Base-by-base conservation (phyloP, 1,284 basidiomycete genomes). In the Ganoderma sinense region DNA sequence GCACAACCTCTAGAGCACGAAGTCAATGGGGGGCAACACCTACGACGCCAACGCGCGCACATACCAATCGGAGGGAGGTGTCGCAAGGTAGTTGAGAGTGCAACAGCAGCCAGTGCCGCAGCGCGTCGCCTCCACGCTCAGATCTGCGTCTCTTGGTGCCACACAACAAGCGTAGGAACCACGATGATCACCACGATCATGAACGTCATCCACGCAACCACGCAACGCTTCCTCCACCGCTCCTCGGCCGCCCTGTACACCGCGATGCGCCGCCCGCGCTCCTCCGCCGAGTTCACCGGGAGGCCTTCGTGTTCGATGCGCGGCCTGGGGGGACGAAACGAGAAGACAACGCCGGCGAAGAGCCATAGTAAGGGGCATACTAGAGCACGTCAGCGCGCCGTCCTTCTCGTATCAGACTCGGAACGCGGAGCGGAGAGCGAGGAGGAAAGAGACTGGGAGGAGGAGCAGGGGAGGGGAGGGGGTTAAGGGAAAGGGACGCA, bases 361-460 rank as follows among this genome's bases (percentile, higher is more conserved):
- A 70, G 61, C 72, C 72, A 73, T n/a, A 71, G 43, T 1, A 71
- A 40, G 20, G 72, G 72, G 45, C 64, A 69, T 51, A 65, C 72
- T 73, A 62, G 20, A 20, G 60, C 33, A 51, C 41, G 64, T 43
- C 55, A 29, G 59, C 26, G 33, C 53, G 39, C 40, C 36, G 58
- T 55, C 64, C 31, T 29, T 39, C 20, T 23, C 16, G 6, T 26
- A 26, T 39, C 53, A 26, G 51, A 51, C 13, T 6, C 20, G 45
- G 29, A 26, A 33, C n/a, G 41, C 14, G 14, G n/a, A 29, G 14
- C 23, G 20, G 41, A 14, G 48, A 23, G 40, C 1, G 59, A 45
- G n/a, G 20, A 31, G 39, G 29, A 31, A 29, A 39, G 23, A 20
- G 39, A 20, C 10, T 18, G 43, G 23, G 45, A 29, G 18, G n/a